A percentile compares a stretch with the other conserved stretches of the same genome.
phyloP scores from a whole-genome alignment of 169 alveolate species.

The Plasmodium ovale region DNA sequence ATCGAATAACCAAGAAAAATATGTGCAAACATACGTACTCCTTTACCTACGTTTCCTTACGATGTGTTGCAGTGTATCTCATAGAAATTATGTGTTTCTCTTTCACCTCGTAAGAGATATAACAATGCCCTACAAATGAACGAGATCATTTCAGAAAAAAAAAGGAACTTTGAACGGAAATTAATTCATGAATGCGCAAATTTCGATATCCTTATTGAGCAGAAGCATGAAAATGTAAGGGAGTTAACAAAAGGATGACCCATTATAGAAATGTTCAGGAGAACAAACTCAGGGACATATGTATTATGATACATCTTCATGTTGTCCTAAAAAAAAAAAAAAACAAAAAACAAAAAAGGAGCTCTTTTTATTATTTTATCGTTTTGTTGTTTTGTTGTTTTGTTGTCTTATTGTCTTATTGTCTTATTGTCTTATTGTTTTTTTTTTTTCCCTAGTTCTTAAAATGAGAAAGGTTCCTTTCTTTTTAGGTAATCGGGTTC shows the following conservation, averaged over 20 bases:
- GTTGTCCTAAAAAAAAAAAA: neutral
- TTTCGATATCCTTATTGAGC: constrained; percentile 57
- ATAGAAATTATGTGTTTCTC: neutral
- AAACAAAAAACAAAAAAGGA: neutral
- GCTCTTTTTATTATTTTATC: no score
- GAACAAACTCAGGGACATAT: neutral
- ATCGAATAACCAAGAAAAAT: neutral
- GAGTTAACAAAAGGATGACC: neutral
- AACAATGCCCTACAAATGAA: constrained; percentile 9
- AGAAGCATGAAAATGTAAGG: constrained; percentile 57
- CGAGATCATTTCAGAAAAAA: constrained; percentile 17
- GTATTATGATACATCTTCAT: neutral
- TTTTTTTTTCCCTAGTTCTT: no score
- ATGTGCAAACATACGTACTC: neutral
- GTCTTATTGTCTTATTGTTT: no score
- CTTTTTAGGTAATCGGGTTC: constrained; percentile 45
- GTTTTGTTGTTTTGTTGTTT: no score
- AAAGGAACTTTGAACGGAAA: constrained; percentile 38
- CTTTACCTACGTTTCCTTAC: neutral
- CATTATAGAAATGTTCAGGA: neutral
- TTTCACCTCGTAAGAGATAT: constrained; percentile 13
- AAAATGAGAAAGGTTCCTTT: neutral
- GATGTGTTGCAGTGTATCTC: neutral
- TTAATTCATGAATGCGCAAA: constrained; percentile 46
- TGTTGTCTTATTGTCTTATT: no score